Percentiles rank a stretch among this genome's conserved stretches.
These are phyloP conservation scores for Microdochium paspali DNA, from an alignment of 2,329 filamentous ascomycete genomes.

Conservation along the genomic window DNA sequence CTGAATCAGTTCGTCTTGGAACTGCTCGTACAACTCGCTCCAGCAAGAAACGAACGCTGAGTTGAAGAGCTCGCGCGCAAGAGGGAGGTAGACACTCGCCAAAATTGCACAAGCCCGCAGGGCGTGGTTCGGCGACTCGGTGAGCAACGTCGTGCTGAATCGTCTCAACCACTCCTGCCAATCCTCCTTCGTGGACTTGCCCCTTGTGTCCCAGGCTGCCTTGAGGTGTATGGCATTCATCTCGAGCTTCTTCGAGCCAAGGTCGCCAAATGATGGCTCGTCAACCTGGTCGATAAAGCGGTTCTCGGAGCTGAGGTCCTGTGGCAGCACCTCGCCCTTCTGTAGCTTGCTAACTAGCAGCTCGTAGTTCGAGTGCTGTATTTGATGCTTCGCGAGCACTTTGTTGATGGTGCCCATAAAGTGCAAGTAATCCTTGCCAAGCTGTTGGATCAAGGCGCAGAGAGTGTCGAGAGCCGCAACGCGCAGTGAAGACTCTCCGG, in stretches of 20 bases:
- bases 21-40: slow-evolving; percentile 95
- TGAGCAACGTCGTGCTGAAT: slow-evolving; percentile 89
- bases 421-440: slow-evolving; percentile 90
- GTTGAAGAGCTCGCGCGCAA: slow-evolving; percentile 93
- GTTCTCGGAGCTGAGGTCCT: slow-evolving; percentile 82
- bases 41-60: slow-evolving; percentile 98
- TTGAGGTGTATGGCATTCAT: slow-evolving; percentile 98
- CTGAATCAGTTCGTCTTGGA: slow-evolving; percentile 90
- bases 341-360: slow-evolving; percentile 86
- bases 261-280: slow-evolving; percentile 73
- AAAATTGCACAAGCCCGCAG: slow-evolving; percentile 86
- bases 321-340: slow-evolving; percentile 89
- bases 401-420: slow-evolving; percentile 94
- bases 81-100: slow-evolving; percentile 81
- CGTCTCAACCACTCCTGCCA: slow-evolving; percentile 99
- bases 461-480: slow-evolving; percentile 85
- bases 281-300: slow-evolving; percentile 70
- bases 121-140: slow-evolving; percentile 93
- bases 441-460: slow-evolving; percentile 89
- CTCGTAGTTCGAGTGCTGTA: slow-evolving; percentile 86
- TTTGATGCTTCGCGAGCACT: slow-evolving; percentile 66
- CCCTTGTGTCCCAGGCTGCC: slow-evolving; percentile 91
- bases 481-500: slow-evolving; percentile 63
- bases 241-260: slow-evolving; percentile 85
- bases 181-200: slow-evolving; percentile 95